A percentile compares a stretch with the other conserved stretches of the same genome.
Conservation (phyloP, 805 yeast species). For the Wickerhamomyces hampshirensis region DNA sequence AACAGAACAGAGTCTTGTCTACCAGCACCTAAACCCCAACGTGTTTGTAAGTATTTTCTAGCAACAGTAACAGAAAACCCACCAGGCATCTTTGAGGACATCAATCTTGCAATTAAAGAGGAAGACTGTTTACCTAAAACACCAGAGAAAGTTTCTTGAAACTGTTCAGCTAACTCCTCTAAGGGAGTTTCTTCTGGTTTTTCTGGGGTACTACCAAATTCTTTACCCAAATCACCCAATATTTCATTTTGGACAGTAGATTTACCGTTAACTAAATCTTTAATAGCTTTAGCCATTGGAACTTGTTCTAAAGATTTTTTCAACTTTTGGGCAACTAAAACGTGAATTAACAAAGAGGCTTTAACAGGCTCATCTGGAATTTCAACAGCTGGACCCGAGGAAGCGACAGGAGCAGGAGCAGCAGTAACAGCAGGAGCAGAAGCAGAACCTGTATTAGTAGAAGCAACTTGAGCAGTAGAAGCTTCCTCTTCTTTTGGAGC, state of each 20-base stretch:
- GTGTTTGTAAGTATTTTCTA: constrained; percentile 84
- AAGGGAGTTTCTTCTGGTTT: constrained; percentile 98
- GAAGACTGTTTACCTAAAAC: constrained; percentile 90
- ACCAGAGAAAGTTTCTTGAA: constrained; percentile 89
- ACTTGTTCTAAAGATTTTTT: constrained; percentile 85
- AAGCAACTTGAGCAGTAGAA: constrained; percentile 31
- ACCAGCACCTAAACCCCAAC: constrained; percentile 91
- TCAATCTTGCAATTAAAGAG: constrained; percentile 82
- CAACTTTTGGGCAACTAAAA: constrained; percentile 91
- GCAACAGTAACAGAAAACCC: constrained; percentile 92
- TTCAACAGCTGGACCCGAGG: constrained; percentile 75
- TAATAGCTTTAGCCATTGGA: constrained; percentile 88
- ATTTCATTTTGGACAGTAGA: constrained; percentile 98
- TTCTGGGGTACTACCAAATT: constrained; percentile 96
- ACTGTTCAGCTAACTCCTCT: constrained; percentile 89
- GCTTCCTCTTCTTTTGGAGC: constrained; percentile 27
- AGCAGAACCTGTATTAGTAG: constrained; percentile 53
- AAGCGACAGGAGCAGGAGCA: constrained; percentile 50
- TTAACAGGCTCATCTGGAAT: constrained; percentile 87
- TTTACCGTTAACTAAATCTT: constrained; percentile 97
- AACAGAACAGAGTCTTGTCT: constrained; percentile 91
- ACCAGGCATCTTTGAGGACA: constrained; percentile 99
- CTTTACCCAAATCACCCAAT: constrained; percentile 97
- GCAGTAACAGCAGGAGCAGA: constrained; percentile 56
- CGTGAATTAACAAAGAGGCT: constrained; percentile 78